Base-by-base conservation (phyloP, 345 rosid genomes). In the Eucalyptus curtisii region DNA sequence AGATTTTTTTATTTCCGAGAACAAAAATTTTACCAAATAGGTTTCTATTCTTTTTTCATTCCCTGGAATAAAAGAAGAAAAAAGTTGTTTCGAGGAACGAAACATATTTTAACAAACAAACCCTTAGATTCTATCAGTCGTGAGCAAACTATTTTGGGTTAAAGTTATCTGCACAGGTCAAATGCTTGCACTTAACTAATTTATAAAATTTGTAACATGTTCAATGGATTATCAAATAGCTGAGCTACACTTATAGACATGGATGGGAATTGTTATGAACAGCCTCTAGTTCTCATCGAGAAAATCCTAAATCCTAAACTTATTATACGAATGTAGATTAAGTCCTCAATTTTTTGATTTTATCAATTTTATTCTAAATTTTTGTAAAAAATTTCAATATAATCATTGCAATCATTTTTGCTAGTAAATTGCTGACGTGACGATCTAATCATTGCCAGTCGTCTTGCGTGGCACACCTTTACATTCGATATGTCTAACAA, bases 381-480 rank as follows among this genome's bases (percentile, higher is more conserved):
- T 68, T 33, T 3, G 0, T 8, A 5, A 0, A 5, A 4, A 33
- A 68, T 33, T 68, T 1, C 1, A 33, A 76, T 76, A 76, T 37
- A 42, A 3, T 76, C 1, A 1, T 76, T 40, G 1, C 0, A 2
- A 1, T 76, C 2, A 40, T 37, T 76, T 76, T 19, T 40, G 2
- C 0, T 0, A 0, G 2, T 20, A 76, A 37, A 20, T 20, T 1
- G 3, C 0, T 19, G 1, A 37, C 1, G 0, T 37, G 14, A 0
- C 1, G 3, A 13, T 37, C 10, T 7, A 68, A 19, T 17, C 25
- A 68, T 68, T 9, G 2, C 0, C 0, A 2, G 13, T 2, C 25
- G 1, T 71, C 25, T 0, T 17, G 6, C 1, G 0, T 9, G 45
- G 2, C 2, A 17, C 13, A 68, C 0, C 4, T 22, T 7, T 13